These are phyloP conservation scores for Pseudogymnoascus sp. DNA, from an alignment of 2,329 filamentous ascomycete genomes.

Conservation along the genomic window DNA sequence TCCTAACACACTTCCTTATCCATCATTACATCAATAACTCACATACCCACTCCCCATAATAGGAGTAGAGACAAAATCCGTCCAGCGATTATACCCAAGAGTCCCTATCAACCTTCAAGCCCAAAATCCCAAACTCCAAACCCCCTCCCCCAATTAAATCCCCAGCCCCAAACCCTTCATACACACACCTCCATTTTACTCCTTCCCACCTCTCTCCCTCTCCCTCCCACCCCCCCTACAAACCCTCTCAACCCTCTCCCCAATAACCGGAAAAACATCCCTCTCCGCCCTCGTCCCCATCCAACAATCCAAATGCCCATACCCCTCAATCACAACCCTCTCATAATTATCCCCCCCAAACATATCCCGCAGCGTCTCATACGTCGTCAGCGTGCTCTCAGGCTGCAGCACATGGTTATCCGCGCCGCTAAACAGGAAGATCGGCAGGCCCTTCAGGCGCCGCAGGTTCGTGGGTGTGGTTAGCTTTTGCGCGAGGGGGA, in stretches of 20 bases:
- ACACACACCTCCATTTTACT: neutral
- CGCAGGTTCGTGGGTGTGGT: slow-evolving; percentile 41
- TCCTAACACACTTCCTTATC: neutral
- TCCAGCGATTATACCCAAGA: neutral
- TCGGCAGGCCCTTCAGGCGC: slow-evolving; percentile 42
- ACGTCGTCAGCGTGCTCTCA: slow-evolving; percentile 44
- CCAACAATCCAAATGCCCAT: slow-evolving; percentile 54
- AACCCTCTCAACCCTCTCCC: slow-evolving; percentile 46
- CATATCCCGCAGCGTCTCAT: slow-evolving; percentile 41
- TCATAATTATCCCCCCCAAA: slow-evolving; percentile 43
- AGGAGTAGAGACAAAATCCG: neutral
- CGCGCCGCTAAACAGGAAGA: slow-evolving; percentile 46
- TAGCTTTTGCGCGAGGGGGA: slow-evolving; percentile 37
- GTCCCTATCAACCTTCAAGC: neutral
- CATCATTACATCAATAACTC: neutral
- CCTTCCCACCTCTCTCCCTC: slow-evolving; percentile 13
- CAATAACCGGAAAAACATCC: slow-evolving; percentile 50
- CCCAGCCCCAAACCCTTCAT: neutral
- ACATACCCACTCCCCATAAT: neutral
- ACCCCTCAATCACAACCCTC: slow-evolving; percentile 44
- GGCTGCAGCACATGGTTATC: slow-evolving; percentile 50
- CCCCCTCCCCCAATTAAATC: neutral
- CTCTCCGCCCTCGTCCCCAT: slow-evolving; percentile 51
- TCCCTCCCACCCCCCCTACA: slow-evolving; percentile 15
- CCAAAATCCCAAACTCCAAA: neutral